Evolutionary conservation across 2,329 filamentous ascomycete genomes (phyloP).

Genomic region (Pseudocercospora vitis): DNA sequence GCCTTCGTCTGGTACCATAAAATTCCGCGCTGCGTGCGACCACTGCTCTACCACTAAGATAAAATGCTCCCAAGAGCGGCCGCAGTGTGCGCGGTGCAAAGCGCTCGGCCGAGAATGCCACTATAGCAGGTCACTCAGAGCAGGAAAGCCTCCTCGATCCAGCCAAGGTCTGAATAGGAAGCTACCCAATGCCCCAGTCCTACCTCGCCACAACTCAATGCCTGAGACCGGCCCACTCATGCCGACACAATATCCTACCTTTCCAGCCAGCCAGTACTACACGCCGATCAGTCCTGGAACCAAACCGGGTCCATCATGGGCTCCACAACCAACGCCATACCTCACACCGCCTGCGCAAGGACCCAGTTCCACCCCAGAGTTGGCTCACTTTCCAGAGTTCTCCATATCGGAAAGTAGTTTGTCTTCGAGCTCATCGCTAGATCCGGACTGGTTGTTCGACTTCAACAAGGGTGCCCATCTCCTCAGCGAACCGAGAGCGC

Average conservation of each 20-base stretch:
- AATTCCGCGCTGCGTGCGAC: conserved; percentile 28
- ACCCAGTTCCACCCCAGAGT: conserved; percentile 12
- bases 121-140: conserved; percentile 26
- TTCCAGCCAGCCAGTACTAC: conserved; percentile 3
- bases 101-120: conserved; percentile 25
- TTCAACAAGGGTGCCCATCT: conserved; percentile 21
- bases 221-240: conserved; percentile 5
- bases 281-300: conserved; percentile 2
- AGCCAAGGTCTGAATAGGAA: conserved; percentile 24
- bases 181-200: conserved; percentile 22
- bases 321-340: conserved; percentile 15
- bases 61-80: conserved; percentile 28
- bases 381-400: conserved; percentile 17
- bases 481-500: conserved; percentile 1
- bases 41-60: conserved; percentile 28
- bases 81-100: conserved; percentile 24
- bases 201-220: conserved; percentile 17
- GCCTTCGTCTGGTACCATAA: conserved; percentile 19
- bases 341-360: conserved; percentile 20
- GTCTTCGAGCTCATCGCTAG: conserved; percentile 14
- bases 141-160: conserved; percentile 26
- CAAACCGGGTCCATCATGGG: conserved; percentile 17
- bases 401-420: conserved; percentile 12
- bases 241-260: conserved; percentile 3
- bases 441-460: conserved; percentile 27